phyloP scores from a whole-genome alignment of 2,329 filamentous ascomycete species.

The Alternaria dauci region DNA sequence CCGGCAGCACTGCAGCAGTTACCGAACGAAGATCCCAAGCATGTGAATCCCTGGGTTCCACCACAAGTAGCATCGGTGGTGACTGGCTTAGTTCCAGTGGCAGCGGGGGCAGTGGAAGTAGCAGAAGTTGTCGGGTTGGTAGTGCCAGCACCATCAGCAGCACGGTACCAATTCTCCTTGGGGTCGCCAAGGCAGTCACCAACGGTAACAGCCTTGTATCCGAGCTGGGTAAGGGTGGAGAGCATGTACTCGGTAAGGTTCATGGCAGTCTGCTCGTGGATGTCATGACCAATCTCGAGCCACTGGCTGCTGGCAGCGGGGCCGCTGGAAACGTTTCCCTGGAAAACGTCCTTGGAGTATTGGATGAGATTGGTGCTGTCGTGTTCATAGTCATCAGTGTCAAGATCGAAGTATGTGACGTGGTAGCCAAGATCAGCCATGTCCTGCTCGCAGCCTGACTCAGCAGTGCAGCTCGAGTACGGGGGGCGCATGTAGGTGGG shows the following conservation, averaged over 20 bases:
- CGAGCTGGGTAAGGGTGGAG: conserved; percentile 48
- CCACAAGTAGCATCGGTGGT: conserved; percentile 56
- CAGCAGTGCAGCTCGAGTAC: conserved; percentile 57
- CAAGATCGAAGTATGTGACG: conserved; percentile 68
- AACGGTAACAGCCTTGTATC: conserved; percentile 57
- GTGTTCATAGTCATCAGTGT: conserved; percentile 69
- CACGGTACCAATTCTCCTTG: conserved; percentile 59
- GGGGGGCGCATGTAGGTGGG: conserved; percentile 64
- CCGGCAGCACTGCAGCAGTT: conserved; percentile 56
- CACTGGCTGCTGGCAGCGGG: conserved; percentile 47
- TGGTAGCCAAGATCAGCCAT: conserved; percentile 63
- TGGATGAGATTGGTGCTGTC: conserved; percentile 58
- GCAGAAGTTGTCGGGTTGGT: conserved; percentile 24
- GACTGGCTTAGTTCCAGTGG: conserved; percentile 39
- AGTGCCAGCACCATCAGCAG: conserved; percentile 47
- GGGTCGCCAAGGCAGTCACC: conserved; percentile 59
- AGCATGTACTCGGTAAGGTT: conserved; percentile 58
- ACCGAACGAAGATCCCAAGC: conserved; percentile 53
- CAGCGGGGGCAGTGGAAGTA: conserved; percentile 17
- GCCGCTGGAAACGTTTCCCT: conserved; percentile 53
- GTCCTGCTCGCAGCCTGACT: conserved; percentile 47
- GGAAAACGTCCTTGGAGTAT: conserved; percentile 64
- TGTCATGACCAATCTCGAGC: conserved; percentile 64
- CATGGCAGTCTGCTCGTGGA: conserved; percentile 56
- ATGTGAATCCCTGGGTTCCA: conserved; percentile 52